Conservation (phyloP, 1,284 basidiomycete species). For the Ustilago tritici region DNA sequence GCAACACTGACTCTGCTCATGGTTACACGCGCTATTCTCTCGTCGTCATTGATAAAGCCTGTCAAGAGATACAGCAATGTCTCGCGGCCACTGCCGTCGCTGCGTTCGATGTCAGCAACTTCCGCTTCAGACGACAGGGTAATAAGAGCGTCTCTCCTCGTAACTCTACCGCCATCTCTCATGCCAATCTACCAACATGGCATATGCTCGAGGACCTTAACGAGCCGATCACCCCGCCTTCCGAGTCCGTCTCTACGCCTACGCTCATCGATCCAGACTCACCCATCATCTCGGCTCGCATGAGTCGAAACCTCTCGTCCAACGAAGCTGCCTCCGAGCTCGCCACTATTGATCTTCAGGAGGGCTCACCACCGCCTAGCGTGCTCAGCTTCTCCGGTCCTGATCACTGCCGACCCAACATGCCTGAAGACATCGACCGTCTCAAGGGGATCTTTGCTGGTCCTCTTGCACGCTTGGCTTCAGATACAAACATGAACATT, state of each 20-base stretch:
- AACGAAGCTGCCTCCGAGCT: constrained; percentile 3
- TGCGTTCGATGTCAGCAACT: constrained; percentile 42
- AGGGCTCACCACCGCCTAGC: constrained; percentile 38
- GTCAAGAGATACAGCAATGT: constrained; percentile 31
- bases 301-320: constrained; percentile 35
- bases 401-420: constrained; percentile 19
- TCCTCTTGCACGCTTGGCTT: constrained; percentile 24
- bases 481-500: constrained; percentile 37
- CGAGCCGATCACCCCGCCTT: constrained; percentile 33
- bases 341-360: constrained; percentile 25
- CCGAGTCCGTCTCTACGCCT: constrained; percentile 24
- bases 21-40: constrained; percentile 30
- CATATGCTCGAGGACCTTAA: constrained; percentile 19
- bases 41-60: constrained; percentile 33
- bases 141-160: constrained; percentile 24
- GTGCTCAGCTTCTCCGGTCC: constrained; percentile 28
- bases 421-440: constrained; percentile 25
- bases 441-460: constrained; percentile 31
- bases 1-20: constrained; percentile 22
- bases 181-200: constrained; percentile 21
- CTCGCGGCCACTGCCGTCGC: constrained; percentile 38
- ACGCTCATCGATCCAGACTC: constrained; percentile 27
- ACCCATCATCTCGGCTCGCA: constrained; percentile 33
- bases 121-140: constrained; percentile 22
- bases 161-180: constrained; percentile 14